Base-by-base conservation (phyloP, 2,329 filamentous ascomycete genomes). In the Fusarium nygamai region DNA sequence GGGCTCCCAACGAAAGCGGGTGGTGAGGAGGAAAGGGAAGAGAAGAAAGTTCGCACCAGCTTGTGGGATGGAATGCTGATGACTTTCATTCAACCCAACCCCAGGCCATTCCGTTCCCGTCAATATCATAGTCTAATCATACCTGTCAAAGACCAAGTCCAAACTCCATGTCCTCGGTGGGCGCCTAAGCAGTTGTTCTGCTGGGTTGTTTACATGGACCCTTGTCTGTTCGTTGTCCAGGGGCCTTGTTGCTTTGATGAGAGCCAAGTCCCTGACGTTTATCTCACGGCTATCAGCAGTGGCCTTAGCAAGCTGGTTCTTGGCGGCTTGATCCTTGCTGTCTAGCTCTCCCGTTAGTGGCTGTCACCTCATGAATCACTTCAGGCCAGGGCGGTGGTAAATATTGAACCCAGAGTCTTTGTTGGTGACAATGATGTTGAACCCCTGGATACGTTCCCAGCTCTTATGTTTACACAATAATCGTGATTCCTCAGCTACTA, bases 331-430 rank as follows among this genome's bases (percentile, higher is more conserved):
- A 69, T 63, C 72, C 72, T 34, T 64, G 72, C 51, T 39, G 31
- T 29, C 36, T 67, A 70, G 69, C 69, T 50, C 64, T 75, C 72
- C 72, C 65, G 59, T 73, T 61, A 73, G 69, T 74, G 72, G 72
- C 58, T 73, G 54, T 70, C 72, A 70, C 64, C 58, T 70, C 31
- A 61, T 33, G n/a, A 57, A 62, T 74, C 72, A 73, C 72, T 63
- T 75, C 72, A 74, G 72, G 72, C 72, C 65, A 56, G 58, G 64
- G 75, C 69, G 72, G 72, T 74, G 72, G 69, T 74, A 66, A 46
- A 62, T 66, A 74, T 71, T 72, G 67, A 66, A 51, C 53, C 44
- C 43, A 46, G 44, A 68, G 41, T 46, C 39, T 57, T 64, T 64
- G 71, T 73, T 73, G 62, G 63, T 68, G 67, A 65, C 57, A 34